These are phyloP conservation scores for Daldinia eschscholtzii DNA, from an alignment of 2,329 filamentous ascomycete genomes.

Conservation along the genomic window DNA sequence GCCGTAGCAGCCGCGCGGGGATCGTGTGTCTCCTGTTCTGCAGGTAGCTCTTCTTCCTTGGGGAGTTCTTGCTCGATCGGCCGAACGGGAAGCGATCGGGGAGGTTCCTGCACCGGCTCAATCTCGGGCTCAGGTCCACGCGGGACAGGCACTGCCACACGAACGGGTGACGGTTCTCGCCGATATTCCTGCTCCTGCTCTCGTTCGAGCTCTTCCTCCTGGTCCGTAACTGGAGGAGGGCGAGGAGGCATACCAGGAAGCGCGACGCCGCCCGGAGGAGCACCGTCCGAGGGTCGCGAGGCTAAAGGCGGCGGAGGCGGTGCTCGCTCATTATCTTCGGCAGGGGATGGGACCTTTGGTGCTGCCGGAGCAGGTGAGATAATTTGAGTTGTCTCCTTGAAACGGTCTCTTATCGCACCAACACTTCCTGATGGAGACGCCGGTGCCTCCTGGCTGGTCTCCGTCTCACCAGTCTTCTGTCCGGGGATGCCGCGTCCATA, in stretches of 20 bases:
- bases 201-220: constrained; percentile 66
- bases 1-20: constrained; percentile 70
- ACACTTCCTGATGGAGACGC: constrained; percentile 73
- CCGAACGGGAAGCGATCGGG: constrained; percentile 72
- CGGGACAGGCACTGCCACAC: constrained; percentile 86
- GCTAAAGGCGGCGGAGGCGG: constrained; percentile 71
- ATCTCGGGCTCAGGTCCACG: constrained; percentile 69
- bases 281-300: constrained; percentile 63
- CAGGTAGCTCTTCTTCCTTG: constrained; percentile 72
- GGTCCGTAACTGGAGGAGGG: constrained; percentile 66
- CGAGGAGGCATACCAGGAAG: constrained; percentile 81
- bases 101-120: constrained; percentile 64
- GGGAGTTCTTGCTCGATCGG: constrained; percentile 73
- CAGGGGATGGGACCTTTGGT: constrained; percentile 38
- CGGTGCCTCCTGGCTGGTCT: constrained; percentile 62
- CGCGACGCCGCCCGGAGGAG: constrained; percentile 78
- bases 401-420: constrained; percentile 82
- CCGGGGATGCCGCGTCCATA: constrained; percentile 74
- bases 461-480: constrained; percentile 73
- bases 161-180: constrained; percentile 79
- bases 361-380: constrained; percentile 48
- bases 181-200: constrained; percentile 55
- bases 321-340: constrained; percentile 61
- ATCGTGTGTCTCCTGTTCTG: constrained; percentile 73
- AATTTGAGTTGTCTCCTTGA: constrained; percentile 81